Evolutionary conservation across 163 green algal species (phyloP).

Genomic region (Volvox carteri): DNA sequence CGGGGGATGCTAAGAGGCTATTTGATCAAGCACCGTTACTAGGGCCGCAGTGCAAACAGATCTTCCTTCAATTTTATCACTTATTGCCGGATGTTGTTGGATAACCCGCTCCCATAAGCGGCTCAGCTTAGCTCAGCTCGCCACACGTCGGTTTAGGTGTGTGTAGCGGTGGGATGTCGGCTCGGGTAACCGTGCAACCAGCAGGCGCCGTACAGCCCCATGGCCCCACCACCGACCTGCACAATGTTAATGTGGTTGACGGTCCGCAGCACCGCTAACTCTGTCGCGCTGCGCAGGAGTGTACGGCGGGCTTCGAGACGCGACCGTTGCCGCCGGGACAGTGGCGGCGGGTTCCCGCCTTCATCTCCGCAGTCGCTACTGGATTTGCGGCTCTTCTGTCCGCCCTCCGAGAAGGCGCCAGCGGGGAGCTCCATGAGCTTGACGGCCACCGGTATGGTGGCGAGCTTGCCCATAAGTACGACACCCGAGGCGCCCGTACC

Average conservation of each 20-base stretch:
- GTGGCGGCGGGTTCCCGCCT: neutral
- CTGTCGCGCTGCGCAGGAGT: conserved; percentile 21
- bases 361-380: neutral
- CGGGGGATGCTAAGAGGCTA: too few relatives aligned
- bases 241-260: conserved; percentile 43
- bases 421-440: conserved; percentile 8
- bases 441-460: conserved; percentile 26
- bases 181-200: too few relatives aligned
- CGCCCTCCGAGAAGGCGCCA: neutral
- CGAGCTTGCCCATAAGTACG: conserved; percentile 36
- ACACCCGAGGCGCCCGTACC: conserved; percentile 19
- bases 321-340: neutral
- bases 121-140: too few relatives aligned
- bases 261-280: conserved; percentile 22
- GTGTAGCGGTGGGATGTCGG: too few relatives aligned
- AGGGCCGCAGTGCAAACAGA: too few relatives aligned
- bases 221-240: neutral
- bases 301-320: conserved; percentile 6
- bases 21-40: too few relatives aligned
- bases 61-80: too few relatives aligned
- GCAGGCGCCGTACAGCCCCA: too few relatives aligned
- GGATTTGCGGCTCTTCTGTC: too few relatives aligned
- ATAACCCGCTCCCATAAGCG: too few relatives aligned
- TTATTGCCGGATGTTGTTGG: too few relatives aligned
- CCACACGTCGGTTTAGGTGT: too few relatives aligned